Conservation (phyloP, 495 filamentous ascomycete genomes). For the Aeminium ludgeri region DNA sequence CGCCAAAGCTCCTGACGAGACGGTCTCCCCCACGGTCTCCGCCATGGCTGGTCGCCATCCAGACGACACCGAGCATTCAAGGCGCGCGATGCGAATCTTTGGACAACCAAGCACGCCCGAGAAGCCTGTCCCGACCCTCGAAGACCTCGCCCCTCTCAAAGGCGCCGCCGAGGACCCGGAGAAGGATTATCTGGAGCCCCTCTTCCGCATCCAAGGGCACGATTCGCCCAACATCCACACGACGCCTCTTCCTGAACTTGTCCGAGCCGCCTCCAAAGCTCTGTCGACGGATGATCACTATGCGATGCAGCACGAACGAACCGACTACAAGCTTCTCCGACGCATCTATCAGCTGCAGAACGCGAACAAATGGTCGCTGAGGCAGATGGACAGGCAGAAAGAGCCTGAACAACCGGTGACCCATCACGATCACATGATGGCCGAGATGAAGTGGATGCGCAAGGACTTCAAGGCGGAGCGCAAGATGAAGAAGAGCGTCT, state of each 20-base stretch:
- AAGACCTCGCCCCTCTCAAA: constrained; percentile 32
- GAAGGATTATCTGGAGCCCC: constrained; percentile 64
- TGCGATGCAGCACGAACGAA: constrained; percentile 60
- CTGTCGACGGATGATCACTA: constrained; percentile 61
- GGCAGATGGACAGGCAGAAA: constrained; percentile 60
- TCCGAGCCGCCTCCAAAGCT: constrained; percentile 64
- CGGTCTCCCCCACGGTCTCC: neutral
- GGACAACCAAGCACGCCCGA: constrained; percentile 14
- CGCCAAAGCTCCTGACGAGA: neutral
- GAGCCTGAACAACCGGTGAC: constrained; percentile 60
- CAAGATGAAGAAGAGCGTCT: constrained; percentile 78
- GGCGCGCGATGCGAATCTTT: neutral
- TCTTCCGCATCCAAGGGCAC: constrained; percentile 56
- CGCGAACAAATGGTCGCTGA: constrained; percentile 74
- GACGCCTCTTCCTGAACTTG: constrained; percentile 47
- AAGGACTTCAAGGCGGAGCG: constrained; percentile 88
- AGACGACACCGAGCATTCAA: neutral
- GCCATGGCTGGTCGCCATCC: neutral
- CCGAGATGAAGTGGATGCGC: constrained; percentile 93
- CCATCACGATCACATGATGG: constrained; percentile 71
- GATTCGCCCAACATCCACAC: constrained; percentile 32
- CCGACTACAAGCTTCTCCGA: constrained; percentile 65
- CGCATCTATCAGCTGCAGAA: constrained; percentile 79
- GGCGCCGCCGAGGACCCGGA: constrained; percentile 35
- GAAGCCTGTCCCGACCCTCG: constrained; percentile 21